Conservation (phyloP, 352 stramenopile genomes). For the Pythium scleroteichum region DNA sequence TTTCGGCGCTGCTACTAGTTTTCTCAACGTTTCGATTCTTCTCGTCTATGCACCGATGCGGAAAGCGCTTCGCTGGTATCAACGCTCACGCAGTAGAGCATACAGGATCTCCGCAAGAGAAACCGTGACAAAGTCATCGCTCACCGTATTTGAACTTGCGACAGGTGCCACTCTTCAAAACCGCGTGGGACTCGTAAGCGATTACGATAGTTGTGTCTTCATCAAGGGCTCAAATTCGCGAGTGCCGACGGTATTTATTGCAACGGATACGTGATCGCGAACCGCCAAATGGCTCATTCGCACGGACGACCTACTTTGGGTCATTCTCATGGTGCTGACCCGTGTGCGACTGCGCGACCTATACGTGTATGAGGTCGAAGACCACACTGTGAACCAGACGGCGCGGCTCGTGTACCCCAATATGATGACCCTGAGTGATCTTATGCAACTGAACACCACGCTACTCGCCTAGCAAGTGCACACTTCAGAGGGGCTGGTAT, state of each 20-base stretch:
- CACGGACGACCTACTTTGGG: conserved; percentile 38
- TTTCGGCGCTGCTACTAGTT: conserved; percentile 17
- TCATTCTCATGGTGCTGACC: conserved; percentile 49
- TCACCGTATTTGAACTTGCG: conserved; percentile 9
- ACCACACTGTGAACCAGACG: conserved; percentile 27
- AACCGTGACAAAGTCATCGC: background rate
- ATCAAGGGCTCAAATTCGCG: conserved; percentile 32
- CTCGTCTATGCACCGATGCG: conserved; percentile 1
- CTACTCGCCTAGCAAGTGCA: too few species aligned
- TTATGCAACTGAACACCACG: conserved; percentile 23
- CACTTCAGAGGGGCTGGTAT: too few species aligned
- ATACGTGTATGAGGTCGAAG: conserved; percentile 46
- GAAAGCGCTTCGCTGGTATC: conserved; percentile 16
- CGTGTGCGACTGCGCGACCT: conserved; percentile 40
- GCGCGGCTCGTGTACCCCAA: conserved; percentile 33
- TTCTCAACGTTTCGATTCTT: background rate
- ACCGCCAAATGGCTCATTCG: conserved; percentile 51
- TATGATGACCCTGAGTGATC: conserved; percentile 27
- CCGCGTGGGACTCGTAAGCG: conserved; percentile 27
- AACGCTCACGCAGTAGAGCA: background rate
- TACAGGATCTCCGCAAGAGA: background rate
- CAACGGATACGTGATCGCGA: conserved; percentile 56
- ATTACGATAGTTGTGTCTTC: conserved; percentile 43
- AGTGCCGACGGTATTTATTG: conserved; percentile 54
- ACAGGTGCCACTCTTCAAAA: conserved; percentile 10